phyloP scores from a whole-genome alignment of 371 early-diverging fungal species.

The Mortierella sp. region DNA sequence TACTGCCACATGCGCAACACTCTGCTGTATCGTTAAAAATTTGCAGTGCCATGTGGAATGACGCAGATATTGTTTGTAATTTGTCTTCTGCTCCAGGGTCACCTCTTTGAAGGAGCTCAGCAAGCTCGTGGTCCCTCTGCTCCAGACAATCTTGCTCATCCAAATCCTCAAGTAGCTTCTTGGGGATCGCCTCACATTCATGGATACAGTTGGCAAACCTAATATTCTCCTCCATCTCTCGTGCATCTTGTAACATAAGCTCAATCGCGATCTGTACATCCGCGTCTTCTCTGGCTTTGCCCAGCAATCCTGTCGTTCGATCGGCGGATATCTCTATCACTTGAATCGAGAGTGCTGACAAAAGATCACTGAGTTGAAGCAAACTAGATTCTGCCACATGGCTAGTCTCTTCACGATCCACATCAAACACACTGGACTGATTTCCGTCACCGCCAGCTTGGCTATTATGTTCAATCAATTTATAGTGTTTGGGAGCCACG shows the following conservation, averaged over 20 bases:
- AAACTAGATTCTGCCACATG: too few species aligned
- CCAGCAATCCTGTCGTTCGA: conserved; percentile 18
- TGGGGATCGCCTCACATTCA: conserved; percentile 10
- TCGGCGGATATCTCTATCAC: conserved; percentile 5
- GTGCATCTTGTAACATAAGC: conserved; percentile 17
- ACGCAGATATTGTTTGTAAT: not conserved
- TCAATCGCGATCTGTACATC: conserved; percentile 33
- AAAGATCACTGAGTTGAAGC: conserved; percentile 11
- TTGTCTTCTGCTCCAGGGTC: conserved; percentile 15
- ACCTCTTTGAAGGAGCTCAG: conserved; percentile 5
- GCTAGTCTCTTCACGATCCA: too few species aligned
- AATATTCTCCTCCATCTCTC: conserved; percentile 22
- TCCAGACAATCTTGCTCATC: not conserved
- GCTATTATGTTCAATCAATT: too few species aligned
- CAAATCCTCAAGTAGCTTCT: conserved; percentile 13
- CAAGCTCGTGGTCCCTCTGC: conserved; percentile 17
- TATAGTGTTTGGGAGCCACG: too few species aligned
- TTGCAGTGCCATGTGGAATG: not conserved
- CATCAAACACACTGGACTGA: too few species aligned
- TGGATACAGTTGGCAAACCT: conserved; percentile 19
- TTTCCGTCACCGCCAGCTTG: too few species aligned
- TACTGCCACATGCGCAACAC: conserved; percentile 18
- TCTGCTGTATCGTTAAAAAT: conserved; percentile 10
- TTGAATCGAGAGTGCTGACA: conserved; percentile 14
- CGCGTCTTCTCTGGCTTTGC: conserved; percentile 13